A percentile compares a stretch with the other conserved stretches of the same genome.
phyloP scores from a whole-genome alignment of 352 stramenopile genomes.

The Pythium periplocum region DNA sequence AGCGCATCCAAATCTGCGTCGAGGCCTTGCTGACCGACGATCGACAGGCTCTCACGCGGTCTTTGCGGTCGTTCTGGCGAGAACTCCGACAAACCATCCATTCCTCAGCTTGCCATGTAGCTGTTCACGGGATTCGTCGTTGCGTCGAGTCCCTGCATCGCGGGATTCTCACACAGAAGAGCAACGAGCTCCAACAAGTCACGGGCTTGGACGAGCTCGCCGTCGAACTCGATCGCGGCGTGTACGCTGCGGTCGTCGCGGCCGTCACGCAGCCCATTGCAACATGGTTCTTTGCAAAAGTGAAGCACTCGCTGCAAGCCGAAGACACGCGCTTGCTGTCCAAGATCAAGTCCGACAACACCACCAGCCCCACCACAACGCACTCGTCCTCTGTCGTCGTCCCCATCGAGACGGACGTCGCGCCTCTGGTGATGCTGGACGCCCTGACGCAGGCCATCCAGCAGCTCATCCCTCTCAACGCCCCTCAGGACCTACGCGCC shows the following conservation, averaged over 20 bases:
- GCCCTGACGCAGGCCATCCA: too few species aligned
- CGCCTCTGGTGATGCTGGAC: too few species aligned
- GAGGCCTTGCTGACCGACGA: constrained; percentile 18
- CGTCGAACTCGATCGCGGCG: constrained; percentile 12
- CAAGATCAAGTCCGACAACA: not conserved
- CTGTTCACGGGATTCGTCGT: constrained; percentile 7
- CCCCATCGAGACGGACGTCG: too few species aligned
- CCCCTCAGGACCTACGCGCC: too few species aligned
- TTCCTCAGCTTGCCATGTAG: constrained; percentile 12
- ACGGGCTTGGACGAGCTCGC: constrained; percentile 15
- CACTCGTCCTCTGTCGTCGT: too few species aligned
- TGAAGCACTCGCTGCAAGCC: constrained; percentile 10
- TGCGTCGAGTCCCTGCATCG: constrained; percentile 12
- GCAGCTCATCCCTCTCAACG: too few species aligned
- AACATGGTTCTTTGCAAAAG: constrained; percentile 19
- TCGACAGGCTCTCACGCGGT: constrained; percentile 3
- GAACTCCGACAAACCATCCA: constrained; percentile 16
- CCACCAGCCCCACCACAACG: too few species aligned
- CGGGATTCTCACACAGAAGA: constrained; percentile 13
- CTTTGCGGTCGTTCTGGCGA: constrained; percentile 14
- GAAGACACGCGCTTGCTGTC: constrained; percentile 9
- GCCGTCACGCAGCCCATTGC: constrained; percentile 13
- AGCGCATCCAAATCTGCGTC: constrained; percentile 15
- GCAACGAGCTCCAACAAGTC: constrained; percentile 20
- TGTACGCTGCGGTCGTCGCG: constrained; percentile 11